These are phyloP conservation scores for Stachybotrys chartarum DNA, from an alignment of 2,329 filamentous ascomycete species.

Conservation along the genomic window DNA sequence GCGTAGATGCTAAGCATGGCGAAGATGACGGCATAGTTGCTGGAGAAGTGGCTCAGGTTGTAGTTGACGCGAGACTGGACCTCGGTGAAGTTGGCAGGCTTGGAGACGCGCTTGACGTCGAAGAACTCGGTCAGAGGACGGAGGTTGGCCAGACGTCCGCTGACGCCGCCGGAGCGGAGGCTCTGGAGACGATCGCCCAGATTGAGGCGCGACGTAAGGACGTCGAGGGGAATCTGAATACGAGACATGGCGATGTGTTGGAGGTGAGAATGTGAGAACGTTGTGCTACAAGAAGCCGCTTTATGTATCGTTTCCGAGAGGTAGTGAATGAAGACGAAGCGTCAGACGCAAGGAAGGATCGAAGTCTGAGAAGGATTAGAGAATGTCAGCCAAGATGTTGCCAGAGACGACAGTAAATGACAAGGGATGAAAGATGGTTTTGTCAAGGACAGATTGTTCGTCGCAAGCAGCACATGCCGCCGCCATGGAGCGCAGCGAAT, in stretches of 20 bases:
- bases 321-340: no score
- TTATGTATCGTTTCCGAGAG: neutral
- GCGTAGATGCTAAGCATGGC: constrained; percentile 95
- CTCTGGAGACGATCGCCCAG: constrained; percentile 77
- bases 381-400: neutral
- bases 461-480: neutral
- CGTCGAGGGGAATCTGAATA: constrained; percentile 88
- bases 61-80: constrained; percentile 92
- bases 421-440: neutral
- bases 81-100: constrained; percentile 85
- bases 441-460: neutral
- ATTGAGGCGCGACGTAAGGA: constrained; percentile 85
- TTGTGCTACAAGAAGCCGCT: neutral
- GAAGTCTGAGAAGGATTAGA: neutral
- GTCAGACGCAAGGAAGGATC: neutral
- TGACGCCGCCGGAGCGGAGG: constrained; percentile 71
- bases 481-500: neutral
- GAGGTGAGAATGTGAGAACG: neutral
- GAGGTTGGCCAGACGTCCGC: constrained; percentile 83
- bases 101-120: constrained; percentile 91
- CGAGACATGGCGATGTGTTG: constrained; percentile 55
- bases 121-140: constrained; percentile 89
- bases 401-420: neutral
- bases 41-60: constrained; percentile 94
- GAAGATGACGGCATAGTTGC: constrained; percentile 95